These are phyloP conservation scores for Botrytis sinoallii DNA, from an alignment of 2,329 filamentous ascomycete genomes.

Conservation along the genomic window DNA sequence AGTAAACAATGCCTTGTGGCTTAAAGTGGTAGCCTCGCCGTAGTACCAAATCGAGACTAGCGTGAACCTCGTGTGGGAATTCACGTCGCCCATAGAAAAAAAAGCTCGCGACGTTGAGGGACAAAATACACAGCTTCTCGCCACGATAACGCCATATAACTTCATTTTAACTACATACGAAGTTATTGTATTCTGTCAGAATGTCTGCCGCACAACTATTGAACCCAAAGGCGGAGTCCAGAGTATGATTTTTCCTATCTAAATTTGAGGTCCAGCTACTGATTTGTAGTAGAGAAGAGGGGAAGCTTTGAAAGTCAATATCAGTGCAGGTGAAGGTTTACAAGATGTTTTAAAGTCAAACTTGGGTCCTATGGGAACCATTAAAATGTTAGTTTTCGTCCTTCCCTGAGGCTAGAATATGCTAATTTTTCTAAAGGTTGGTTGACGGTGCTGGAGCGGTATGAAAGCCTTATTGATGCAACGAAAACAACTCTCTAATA, in stretches of 20 bases:
- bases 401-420: slow-evolving; percentile 5
- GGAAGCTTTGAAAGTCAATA: slow-evolving; percentile 96
- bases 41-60: slow-evolving; percentile 16
- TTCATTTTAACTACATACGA: slow-evolving; percentile 20
- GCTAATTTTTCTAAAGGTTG: slow-evolving; percentile 47
- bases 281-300: slow-evolving; percentile 70
- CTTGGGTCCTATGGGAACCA: slow-evolving; percentile 85
- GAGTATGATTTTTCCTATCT: slow-evolving; percentile 57
- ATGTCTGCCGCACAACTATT: slow-evolving; percentile 99
- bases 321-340: slow-evolving; percentile 88
- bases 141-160: slow-evolving; percentile 12
- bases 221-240: slow-evolving; percentile 97
- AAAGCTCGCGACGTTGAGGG: slow-evolving; percentile 19
- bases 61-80: slow-evolving; percentile 14
- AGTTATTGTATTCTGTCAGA: slow-evolving; percentile 28
- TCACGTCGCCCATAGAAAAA: slow-evolving; percentile 20
- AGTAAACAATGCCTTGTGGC: not conserved
- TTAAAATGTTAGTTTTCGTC: slow-evolving; percentile 74
- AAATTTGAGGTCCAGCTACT: slow-evolving; percentile 32
- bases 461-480: slow-evolving; percentile 35
- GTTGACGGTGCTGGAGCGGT: slow-evolving; percentile 69
- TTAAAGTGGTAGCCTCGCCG: slow-evolving; percentile 7
- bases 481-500: slow-evolving; percentile 29
- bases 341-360: slow-evolving; percentile 96
- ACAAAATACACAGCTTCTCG: slow-evolving; percentile 5